Evolutionary conservation across 2,329 filamentous ascomycete genomes (phyloP), one percentile per base, ranked within the genome.

Genomic region (Pleurostoma richardsiae): DNA sequence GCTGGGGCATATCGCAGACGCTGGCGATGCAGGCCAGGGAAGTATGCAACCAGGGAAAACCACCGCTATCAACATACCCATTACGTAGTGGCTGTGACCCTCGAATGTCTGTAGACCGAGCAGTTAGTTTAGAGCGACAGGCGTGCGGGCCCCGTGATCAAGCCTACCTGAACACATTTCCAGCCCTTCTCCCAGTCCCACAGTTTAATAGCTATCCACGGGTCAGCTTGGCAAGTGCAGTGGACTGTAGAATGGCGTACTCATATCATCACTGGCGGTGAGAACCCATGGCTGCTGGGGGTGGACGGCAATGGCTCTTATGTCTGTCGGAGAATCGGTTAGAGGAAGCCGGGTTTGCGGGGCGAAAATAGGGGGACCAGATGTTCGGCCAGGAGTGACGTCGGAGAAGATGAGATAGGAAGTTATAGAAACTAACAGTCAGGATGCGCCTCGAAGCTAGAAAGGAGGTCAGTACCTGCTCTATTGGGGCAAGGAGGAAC

Each of bases 151-250:
- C 19, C 19, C 19, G 19, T 19, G 19, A 19, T 19, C 19, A 19
- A 19, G 19, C 19, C 8, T 36, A 95, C 83, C 67, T 96, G 90
- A 30, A 97, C 89, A 64, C 92, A 97, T 68, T 96, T 96, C 94
- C 94, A 99, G 57, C 83, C 83, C 69, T 94, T 95, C 59, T 99
- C 94, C 94, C 94, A 99, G 66, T 99, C 91, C 91, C 94, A 99
- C 43, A 96, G 78, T 77, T 94, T 96, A 65, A 96, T 96, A 48
- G 90, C 33, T 36, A 36, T 36, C n/a, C 8, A 8, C 33, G 33
- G 33, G 33, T 36, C 33, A 36, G 33, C n/a, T 36, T 36, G n/a
- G 8, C 8, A 8, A 8, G 33, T n/a, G 33, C 8, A 36, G n/a
- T 8, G 33, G 33, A 36, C 33, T 36, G 8, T 36, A n/a, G n/a